phyloP scores from a whole-genome alignment of 2,329 filamentous ascomycete species.

The Chrysosporium keratinophilum region DNA sequence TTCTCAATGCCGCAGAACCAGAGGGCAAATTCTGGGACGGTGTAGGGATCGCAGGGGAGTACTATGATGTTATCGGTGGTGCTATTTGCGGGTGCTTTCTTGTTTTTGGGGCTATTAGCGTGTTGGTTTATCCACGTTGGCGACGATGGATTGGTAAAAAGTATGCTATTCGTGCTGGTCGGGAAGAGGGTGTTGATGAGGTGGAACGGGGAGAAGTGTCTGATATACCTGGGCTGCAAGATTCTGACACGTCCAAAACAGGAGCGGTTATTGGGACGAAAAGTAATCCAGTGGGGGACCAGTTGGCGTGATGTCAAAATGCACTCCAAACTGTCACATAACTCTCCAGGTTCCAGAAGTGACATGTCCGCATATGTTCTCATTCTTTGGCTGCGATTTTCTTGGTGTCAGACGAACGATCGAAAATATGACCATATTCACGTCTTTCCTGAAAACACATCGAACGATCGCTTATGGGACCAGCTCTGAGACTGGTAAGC shows the following conservation, averaged over 20 bases:
- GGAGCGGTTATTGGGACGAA: not conserved
- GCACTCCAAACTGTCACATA: not conserved
- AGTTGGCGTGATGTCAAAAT: not conserved
- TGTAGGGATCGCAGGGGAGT: conserved; percentile 61
- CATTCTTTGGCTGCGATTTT: too few relatives aligned
- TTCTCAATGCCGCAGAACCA: conserved; percentile 64
- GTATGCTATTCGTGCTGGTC: not conserved
- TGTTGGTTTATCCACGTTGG: conserved; percentile 73
- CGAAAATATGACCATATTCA: too few relatives aligned
- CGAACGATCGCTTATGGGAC: too few relatives aligned
- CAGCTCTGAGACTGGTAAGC: too few relatives aligned
- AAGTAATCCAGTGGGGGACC: not conserved
- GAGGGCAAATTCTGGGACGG: conserved; percentile 82
- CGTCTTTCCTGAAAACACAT: too few relatives aligned
- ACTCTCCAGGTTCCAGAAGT: not conserved
- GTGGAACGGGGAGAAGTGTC: not conserved
- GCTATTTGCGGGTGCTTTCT: conserved; percentile 78
- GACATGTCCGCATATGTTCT: too few relatives aligned
- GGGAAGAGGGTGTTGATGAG: not conserved
- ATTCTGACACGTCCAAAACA: not conserved
- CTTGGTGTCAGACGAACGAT: too few relatives aligned
- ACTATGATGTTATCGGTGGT: conserved; percentile 79
- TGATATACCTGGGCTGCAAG: not conserved
- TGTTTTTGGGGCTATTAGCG: conserved; percentile 61
- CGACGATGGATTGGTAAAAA: conserved; percentile 46